A percentile compares a stretch with the other conserved stretches of the same genome.
These are phyloP conservation scores for Blastobotrys elegans DNA, from an alignment of 1,139 yeast species.

Conservation along the genomic window DNA sequence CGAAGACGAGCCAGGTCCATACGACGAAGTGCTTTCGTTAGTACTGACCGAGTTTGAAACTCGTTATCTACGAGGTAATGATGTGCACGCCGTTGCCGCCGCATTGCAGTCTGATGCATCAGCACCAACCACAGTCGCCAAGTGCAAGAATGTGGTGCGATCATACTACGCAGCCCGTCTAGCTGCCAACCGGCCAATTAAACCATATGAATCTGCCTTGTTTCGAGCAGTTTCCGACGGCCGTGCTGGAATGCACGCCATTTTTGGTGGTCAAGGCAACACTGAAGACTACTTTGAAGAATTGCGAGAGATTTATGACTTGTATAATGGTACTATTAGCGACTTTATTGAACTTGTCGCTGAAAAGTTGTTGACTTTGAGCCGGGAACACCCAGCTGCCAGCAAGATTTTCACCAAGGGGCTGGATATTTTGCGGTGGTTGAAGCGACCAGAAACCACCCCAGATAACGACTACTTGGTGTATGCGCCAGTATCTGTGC, in stretches of 20 bases:
- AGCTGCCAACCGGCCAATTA: slow-evolving; percentile 46
- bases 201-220: slow-evolving; percentile 58
- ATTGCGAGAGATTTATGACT: slow-evolving; percentile 74
- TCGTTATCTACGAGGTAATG: slow-evolving; percentile 67
- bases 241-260: slow-evolving; percentile 65
- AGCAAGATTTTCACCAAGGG: slow-evolving; percentile 93
- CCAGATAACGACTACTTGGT: slow-evolving; percentile 88
- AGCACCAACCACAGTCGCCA: slow-evolving; percentile 61
- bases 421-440: slow-evolving; percentile 82
- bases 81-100: slow-evolving; percentile 88
- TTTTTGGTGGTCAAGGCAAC: slow-evolving; percentile 99
- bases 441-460: slow-evolving; percentile 73
- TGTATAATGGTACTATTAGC: slow-evolving; percentile 68
- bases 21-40: slow-evolving; percentile 62
- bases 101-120: slow-evolving; percentile 48
- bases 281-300: slow-evolving; percentile 97
- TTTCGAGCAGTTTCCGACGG: slow-evolving; percentile 55
- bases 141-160: slow-evolving; percentile 69
- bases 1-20: slow-evolving; percentile 48
- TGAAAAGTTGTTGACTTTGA: slow-evolving; percentile 59
- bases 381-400: slow-evolving; percentile 68
- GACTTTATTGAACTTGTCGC: slow-evolving; percentile 72
- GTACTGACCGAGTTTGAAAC: slow-evolving; percentile 79
- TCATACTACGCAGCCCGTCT: slow-evolving; percentile 59
- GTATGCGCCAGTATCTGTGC: slow-evolving; percentile 92